These are phyloP conservation scores for Cladosporium sp. DNA, from an alignment of 2,329 filamentous ascomycete genomes.

Conservation along the genomic window DNA sequence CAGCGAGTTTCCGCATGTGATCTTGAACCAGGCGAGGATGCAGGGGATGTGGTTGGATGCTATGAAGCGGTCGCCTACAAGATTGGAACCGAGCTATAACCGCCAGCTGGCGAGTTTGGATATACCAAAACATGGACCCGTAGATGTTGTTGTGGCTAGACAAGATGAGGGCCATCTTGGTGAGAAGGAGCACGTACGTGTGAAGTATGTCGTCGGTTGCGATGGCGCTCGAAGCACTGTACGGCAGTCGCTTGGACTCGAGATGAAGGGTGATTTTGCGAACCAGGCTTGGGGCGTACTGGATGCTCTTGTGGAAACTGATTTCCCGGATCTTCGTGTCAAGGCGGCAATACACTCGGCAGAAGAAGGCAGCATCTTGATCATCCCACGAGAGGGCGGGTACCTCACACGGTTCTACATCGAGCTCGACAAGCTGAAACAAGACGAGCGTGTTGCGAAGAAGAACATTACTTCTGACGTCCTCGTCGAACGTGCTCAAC, in stretches of 20 bases:
- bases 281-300: constrained; percentile 40
- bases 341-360: constrained; percentile 56
- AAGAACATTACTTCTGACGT: constrained; percentile 63
- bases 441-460: constrained; percentile 53
- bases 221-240: constrained; percentile 38
- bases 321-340: constrained; percentile 54
- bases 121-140: constrained; percentile 47
- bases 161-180: constrained; percentile 36
- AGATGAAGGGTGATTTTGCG: constrained; percentile 39
- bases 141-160: constrained; percentile 49
- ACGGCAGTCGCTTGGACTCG: constrained; percentile 32
- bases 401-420: constrained; percentile 39
- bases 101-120: constrained; percentile 27
- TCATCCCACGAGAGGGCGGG: constrained; percentile 60
- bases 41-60: constrained; percentile 50
- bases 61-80: constrained; percentile 35
- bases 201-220: constrained; percentile 39
- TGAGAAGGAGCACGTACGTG: constrained; percentile 32
- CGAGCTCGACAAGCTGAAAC: constrained; percentile 43
- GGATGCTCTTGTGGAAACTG: constrained; percentile 37
- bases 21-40: constrained; percentile 70
- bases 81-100: constrained; percentile 35
- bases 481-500: constrained; percentile 63
- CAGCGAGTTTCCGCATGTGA: constrained; percentile 64
- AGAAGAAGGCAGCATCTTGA: constrained; percentile 73